Base-by-base conservation (phyloP, 1,284 basidiomycete species). In the Mycena sp. region DNA sequence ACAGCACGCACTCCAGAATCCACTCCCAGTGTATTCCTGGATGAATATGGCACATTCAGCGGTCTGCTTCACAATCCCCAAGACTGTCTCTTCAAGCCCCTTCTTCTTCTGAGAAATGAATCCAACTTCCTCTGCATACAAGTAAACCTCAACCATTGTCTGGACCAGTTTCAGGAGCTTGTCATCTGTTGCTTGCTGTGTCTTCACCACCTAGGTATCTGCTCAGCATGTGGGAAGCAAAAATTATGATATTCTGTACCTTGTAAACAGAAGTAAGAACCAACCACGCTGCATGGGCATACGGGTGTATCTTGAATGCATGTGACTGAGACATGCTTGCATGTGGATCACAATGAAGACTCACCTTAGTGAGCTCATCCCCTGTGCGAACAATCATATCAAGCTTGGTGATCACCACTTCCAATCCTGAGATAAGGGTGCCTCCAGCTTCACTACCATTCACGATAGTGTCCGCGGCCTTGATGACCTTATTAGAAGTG, bases 21-120 rank as follows among this genome's bases (percentile, higher is more conserved):
- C n/a, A n/a, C n/a, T n/a, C n/a, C n/a, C n/a, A n/a, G 14, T 44
- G 21, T 61, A 61, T 53, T 61, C 50, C 4, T n/a, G 26, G 10
- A 54, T n/a, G 28, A 61, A 61, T 12, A 44, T 21, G 7, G 50
- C 50, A 54, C 58, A 54, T 40, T 45, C 29, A 0, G 45, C 40
- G 6, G 58, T 54, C 28, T 54, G 26, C n/a, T 43, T n/a, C 5
- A 28, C 43, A 12, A 61, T 61, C n/a, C 21, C 5, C 12, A 5
- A 6, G 12, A 61, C 16, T 5, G 16, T 26, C 2, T 46, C 26
- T 21, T 45, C 51, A 4, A 61, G 43, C 10, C 6, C 11, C 32
- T 44, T 30, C 16, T 37, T 45, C 17, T 53, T 54, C 21, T 26
- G 11, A 6, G 28, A 3, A 7, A 61, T 2, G 37, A 46, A 45